Percentiles rank a stretch among this genome's conserved stretches.
phyloP scores from a whole-genome alignment of 139 green algal species.

The Chlamydomonas schloesseri region DNA sequence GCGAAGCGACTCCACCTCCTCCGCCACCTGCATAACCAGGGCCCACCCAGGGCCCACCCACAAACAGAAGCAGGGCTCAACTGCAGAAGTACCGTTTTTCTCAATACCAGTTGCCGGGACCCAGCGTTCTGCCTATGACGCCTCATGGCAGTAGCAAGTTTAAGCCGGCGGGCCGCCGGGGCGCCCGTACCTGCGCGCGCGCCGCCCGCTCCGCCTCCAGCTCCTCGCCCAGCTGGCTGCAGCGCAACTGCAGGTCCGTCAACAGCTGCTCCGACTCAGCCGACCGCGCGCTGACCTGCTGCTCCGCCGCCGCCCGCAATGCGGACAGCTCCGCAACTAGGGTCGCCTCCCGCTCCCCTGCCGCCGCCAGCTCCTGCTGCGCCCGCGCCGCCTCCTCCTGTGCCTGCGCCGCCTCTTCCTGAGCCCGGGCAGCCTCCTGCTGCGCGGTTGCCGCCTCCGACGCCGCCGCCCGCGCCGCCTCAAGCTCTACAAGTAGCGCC shows the following conservation, averaged over 20 bases:
- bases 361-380: background rate
- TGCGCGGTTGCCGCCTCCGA: background rate
- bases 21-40: constrained; percentile 4
- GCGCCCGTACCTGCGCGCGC: no score
- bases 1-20: background rate
- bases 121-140: no score
- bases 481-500: background rate
- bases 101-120: no score
- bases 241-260: background rate
- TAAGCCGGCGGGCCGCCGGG: no score
- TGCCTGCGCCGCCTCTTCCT: no score
- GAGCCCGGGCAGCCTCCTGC: no score
- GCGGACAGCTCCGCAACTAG: background rate
- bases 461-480: background rate
- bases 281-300: background rate
- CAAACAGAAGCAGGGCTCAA: no score
- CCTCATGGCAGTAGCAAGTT: no score
- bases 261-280: background rate
- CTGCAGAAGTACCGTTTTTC: no score
- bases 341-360: background rate
- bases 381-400: no score
- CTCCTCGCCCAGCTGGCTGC: background rate
- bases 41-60: no score
- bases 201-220: background rate
- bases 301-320: background rate